These are phyloP conservation scores for Lithospermum erythrorhizon DNA, from an alignment of 257 asterid species.

Conservation along the genomic window DNA sequence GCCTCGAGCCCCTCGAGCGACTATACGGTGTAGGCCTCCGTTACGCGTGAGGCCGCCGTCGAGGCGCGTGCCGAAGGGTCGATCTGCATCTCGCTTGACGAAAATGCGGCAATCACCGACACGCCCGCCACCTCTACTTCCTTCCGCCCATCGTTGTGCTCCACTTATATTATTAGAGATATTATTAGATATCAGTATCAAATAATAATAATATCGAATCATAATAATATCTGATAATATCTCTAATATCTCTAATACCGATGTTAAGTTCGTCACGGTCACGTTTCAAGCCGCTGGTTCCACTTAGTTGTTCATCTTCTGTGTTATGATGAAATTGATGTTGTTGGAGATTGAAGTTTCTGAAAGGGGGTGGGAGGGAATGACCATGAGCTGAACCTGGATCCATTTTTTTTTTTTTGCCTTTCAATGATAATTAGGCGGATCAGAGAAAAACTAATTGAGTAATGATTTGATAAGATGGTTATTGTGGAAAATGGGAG, in stretches of 20 bases:
- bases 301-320: constrained; percentile 60
- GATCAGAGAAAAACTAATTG: constrained; percentile 15
- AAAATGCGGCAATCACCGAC: no score
- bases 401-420: constrained; percentile 14
- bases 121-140: constrained; percentile 1
- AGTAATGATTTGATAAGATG: constrained; percentile 20
- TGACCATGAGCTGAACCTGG: constrained; percentile 31
- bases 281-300: constrained; percentile 46
- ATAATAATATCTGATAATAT: constrained; percentile 2
- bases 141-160: constrained; percentile 10
- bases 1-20: no score
- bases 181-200: no score
- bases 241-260: constrained; percentile 1
- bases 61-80: no score
- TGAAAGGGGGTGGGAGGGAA: constrained; percentile 69
- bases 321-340: constrained; percentile 23
- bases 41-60: no score
- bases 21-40: no score
- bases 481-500: constrained; percentile 14
- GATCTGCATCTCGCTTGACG: no score
- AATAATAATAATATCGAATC: no score
- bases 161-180: constrained; percentile 1
- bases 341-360: constrained; percentile 69
- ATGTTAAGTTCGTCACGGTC: constrained; percentile 25
- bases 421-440: not conserved